phyloP scores from a whole-genome alignment of 306 rosid species.

The Rosa lucieae region DNA sequence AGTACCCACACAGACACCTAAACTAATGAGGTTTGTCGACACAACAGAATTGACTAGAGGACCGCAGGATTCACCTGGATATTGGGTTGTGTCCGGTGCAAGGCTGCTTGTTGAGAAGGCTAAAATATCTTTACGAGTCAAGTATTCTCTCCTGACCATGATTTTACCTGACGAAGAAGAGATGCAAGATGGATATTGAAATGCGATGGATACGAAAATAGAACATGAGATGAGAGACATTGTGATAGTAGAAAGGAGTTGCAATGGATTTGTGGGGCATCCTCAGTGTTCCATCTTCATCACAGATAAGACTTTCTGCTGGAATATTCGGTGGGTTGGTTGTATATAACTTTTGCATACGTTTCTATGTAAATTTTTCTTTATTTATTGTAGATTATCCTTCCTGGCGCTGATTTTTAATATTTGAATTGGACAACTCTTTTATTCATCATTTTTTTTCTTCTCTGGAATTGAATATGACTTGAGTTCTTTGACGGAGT shows the following conservation, averaged over 20 bases:
- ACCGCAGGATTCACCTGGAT: constrained; percentile 85
- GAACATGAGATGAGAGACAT: not conserved
- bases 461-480: not conserved
- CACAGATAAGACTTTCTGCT: not conserved
- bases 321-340: constrained; percentile 20
- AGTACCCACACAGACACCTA: constrained; percentile 59
- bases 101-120: constrained; percentile 68
- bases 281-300: constrained; percentile 19
- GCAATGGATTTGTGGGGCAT: constrained; percentile 1
- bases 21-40: constrained; percentile 79
- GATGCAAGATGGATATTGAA: constrained; percentile 8
- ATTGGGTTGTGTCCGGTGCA: constrained; percentile 92
- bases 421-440: constrained; percentile 13
- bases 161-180: constrained; percentile 64
- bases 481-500: not conserved
- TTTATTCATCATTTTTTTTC: not conserved
- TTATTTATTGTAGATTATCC: constrained; percentile 39
- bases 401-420: constrained; percentile 12
- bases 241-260: not conserved
- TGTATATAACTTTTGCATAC: constrained; percentile 46
- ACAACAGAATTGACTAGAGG: constrained; percentile 95
- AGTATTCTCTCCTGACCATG: constrained; percentile 70
- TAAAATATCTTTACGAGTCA: constrained; percentile 76
- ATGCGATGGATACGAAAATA: not conserved
- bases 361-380: constrained; percentile 41